These are phyloP conservation scores for Polyporus arcularius DNA, from an alignment of 768 basidiomycete genomes.

Conservation along the genomic window DNA sequence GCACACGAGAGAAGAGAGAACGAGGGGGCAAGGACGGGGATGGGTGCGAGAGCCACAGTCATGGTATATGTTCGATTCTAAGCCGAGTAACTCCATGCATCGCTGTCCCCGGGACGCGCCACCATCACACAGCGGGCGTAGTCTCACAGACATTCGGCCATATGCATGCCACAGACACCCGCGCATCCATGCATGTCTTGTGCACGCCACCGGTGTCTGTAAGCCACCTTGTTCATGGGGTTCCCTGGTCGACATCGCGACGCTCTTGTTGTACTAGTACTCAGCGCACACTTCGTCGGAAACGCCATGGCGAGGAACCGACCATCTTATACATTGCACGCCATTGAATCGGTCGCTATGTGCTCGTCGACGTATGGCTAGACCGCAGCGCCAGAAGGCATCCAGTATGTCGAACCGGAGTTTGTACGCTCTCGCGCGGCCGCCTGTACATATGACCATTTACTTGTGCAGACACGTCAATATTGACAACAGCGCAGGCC, in stretches of 20 bases:
- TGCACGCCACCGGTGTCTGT: background rate
- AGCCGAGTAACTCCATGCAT: constrained; percentile 18
- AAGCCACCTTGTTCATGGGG: too few relatives aligned
- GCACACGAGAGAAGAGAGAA: background rate
- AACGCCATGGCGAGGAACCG: too few relatives aligned
- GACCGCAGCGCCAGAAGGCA: background rate
- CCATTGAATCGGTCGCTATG: background rate
- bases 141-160: background rate
- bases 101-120: constrained; percentile 4
- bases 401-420: background rate
- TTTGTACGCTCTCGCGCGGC: background rate
- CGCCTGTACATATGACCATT: too few relatives aligned
- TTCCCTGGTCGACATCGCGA: too few relatives aligned
- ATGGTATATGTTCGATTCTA: constrained; percentile 10
- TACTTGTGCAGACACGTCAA: too few relatives aligned
- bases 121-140: constrained; percentile 12
- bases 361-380: background rate
- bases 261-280: too few relatives aligned
- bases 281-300: too few relatives aligned
- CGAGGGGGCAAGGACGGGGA: background rate
- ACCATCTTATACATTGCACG: background rate
- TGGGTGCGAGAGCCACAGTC: background rate
- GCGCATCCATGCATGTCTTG: background rate
- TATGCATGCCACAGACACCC: background rate
- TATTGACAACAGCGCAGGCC: too few relatives aligned